Base-by-base conservation (phyloP, 805 yeast species). In the Myxozyma melibiosi region DNA sequence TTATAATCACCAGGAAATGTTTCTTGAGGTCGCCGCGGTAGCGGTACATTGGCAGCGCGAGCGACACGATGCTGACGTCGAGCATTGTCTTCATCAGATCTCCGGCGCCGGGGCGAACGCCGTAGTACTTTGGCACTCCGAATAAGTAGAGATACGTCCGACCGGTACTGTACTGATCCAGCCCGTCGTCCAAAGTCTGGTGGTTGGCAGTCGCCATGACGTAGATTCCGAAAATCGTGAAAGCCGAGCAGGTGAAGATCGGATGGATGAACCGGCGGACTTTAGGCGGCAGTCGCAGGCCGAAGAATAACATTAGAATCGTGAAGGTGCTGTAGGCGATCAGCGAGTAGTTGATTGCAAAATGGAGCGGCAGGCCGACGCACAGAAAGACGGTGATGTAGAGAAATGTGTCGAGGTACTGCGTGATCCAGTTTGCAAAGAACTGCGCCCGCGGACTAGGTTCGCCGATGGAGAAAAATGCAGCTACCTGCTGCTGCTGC, bases 61-160 rank as follows among this genome's bases (percentile, higher is more conserved):
- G 74, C 1, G 92, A 81, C 0, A 86, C 90, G 70, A 88, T 88
- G 1, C 90, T 81, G 7, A 86, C 79, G 66, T 87, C 94, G 86
- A 88, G 84, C 63, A 87, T 70, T 0, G 90, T 79, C 4, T 84
- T 69, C 38, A 88, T 76, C 16, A 88, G 75, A 67, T 88, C 95
- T 1, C 96, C 96, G 13, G 91, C 88, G 0, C 96, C 96, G 0
- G 95, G 94, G 80, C 82, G 79, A 20, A 70, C 67, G 2, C 68
- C 65, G 22, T 71, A 59, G 20, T 66, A 66, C 51, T 61, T 58
- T 24, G 59, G 40, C 45, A 51, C 53, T 63, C 78, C 78, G 69
- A 86, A 85, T 27, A 88, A 74, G 55, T 78, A 72, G 43, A 84
- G 68, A 66, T 88, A 88, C 13, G 76, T 85, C 53, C 84, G 76